phyloP scores from a whole-genome alignment of 768 basidiomycete genomes.

The Paxillus ammoniavirescens region DNA sequence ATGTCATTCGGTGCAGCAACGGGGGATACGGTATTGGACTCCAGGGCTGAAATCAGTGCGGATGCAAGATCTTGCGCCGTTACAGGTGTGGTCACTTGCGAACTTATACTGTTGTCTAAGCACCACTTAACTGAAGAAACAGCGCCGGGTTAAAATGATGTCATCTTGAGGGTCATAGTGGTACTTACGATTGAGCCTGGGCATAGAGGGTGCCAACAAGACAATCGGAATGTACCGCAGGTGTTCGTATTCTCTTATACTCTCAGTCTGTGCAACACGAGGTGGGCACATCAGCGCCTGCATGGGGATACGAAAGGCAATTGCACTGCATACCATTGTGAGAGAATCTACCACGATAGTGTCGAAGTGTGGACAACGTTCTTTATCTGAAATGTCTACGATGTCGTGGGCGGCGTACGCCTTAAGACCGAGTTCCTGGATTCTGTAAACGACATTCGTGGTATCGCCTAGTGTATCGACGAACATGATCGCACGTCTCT shows the following conservation, averaged over 20 bases:
- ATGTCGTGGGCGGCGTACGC: conserved; percentile 76
- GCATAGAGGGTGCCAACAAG: conserved; percentile 77
- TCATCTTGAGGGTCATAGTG: neutral
- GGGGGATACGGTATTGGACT: conserved; percentile 90
- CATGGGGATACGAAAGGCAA: neutral
- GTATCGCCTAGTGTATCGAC: conserved; percentile 82
- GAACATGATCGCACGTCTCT: conserved; percentile 85
- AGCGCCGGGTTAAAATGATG: neutral
- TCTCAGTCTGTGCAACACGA: conserved; percentile 65
- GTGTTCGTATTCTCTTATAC: conserved; percentile 88
- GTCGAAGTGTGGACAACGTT: conserved; percentile 84
- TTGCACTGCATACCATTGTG: conserved; percentile 58
- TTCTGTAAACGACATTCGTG: conserved; percentile 71
- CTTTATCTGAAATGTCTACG: conserved; percentile 78
- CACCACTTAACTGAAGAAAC: conserved; percentile 82
- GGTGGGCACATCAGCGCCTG: conserved; percentile 7
- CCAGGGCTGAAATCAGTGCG: conserved; percentile 90
- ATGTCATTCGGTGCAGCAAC: conserved; percentile 84
- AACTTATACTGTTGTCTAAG: conserved; percentile 92
- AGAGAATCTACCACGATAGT: conserved; percentile 94
- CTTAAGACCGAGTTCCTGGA: conserved; percentile 76
- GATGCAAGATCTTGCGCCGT: conserved; percentile 86
- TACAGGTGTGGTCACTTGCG: conserved; percentile 91
- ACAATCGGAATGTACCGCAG: conserved; percentile 96
- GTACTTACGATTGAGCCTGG: conserved; percentile 68